Conservation (phyloP, 148 eudicot genomes). For the Rhododendron molle region DNA sequence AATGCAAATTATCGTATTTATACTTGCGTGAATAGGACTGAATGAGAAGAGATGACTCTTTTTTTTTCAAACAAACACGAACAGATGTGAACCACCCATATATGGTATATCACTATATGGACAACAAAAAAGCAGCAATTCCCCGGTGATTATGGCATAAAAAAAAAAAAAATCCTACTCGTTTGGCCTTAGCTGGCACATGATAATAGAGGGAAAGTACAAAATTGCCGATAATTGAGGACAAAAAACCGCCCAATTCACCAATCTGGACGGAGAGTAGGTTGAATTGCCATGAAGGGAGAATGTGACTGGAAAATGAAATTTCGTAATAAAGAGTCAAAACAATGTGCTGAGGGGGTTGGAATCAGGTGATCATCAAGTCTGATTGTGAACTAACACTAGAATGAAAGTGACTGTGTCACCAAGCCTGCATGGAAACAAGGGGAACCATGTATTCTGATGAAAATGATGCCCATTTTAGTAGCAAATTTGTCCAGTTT, state of each 20-base stretch:
- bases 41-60: too few relatives aligned
- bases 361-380: neutral
- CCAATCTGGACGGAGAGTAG: neutral
- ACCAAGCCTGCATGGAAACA: neutral
- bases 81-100: neutral
- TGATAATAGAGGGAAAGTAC: neutral
- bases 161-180: neutral
- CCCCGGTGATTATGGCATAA: neutral
- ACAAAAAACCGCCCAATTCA: neutral
- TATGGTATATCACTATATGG: neutral
- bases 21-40: too few relatives aligned
- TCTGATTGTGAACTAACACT: neutral
- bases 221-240: neutral
- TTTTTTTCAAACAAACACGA: neutral
- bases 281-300: slow-evolving; percentile 2
- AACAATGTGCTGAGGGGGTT: neutral
- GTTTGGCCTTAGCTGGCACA: neutral
- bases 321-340: neutral
- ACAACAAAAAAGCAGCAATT: neutral
- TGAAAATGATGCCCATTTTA: neutral
- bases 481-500: neutral
- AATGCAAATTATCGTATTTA: too few relatives aligned
- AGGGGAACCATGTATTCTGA: neutral
- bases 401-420: neutral
- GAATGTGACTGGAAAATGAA: slow-evolving; percentile 6